Conservation (phyloP, 2,329 filamentous ascomycete genomes). For the Capronia americana region DNA sequence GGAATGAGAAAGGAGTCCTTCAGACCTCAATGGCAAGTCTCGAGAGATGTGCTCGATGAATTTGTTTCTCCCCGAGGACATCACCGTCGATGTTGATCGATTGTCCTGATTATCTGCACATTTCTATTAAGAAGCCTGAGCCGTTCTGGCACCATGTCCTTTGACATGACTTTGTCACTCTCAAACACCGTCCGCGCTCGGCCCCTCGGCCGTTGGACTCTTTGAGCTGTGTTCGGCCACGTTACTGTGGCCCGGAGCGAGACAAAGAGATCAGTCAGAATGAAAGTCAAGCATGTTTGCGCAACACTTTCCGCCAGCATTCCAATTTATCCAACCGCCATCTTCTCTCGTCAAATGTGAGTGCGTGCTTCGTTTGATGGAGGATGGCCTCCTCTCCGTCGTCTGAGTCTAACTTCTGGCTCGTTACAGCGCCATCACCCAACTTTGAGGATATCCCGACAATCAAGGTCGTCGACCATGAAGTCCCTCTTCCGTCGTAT, state of each 20-base stretch:
- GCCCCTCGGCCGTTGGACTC: background rate
- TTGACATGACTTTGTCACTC: background rate
- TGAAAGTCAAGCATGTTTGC: constrained; percentile 1
- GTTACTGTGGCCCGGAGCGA: background rate
- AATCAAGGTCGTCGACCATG: constrained; percentile 27
- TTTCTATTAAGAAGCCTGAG: background rate
- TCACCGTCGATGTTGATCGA: background rate
- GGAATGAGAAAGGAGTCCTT: background rate
- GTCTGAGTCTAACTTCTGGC: constrained; percentile 24
- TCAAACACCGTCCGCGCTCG: background rate
- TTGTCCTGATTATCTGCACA: constrained; percentile 37
- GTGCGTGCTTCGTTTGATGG: background rate
- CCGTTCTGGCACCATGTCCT: background rate
- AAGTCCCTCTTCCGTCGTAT: constrained; percentile 33
- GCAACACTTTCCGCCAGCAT: background rate
- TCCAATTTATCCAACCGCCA: background rate
- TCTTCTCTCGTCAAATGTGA: constrained; percentile 11
- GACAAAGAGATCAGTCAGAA: constrained; percentile 16
- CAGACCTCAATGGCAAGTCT: background rate
- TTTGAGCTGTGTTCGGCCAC: constrained; percentile 1
- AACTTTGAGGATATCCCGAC: constrained; percentile 33
- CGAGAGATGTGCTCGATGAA: background rate
- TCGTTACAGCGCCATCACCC: constrained; percentile 27
- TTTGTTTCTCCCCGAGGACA: background rate
- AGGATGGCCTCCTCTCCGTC: constrained; percentile 9